These are phyloP conservation scores for Ophiostoma triangulosporum DNA, from an alignment of 2,329 filamentous ascomycete species.

Conservation along the genomic window DNA sequence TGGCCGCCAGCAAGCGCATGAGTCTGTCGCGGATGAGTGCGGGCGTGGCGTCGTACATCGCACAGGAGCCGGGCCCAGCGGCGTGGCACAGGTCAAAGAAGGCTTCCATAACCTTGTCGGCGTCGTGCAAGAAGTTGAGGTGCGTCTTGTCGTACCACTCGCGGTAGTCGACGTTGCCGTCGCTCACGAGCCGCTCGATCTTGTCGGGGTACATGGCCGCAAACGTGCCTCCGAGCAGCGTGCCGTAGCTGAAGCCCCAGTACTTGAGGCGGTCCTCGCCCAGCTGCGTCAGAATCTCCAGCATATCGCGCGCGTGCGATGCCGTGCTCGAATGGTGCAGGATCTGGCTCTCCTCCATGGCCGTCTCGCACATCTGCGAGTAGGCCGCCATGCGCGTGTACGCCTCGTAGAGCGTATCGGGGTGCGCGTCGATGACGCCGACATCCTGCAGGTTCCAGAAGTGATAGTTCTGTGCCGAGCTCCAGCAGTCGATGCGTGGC, in stretches of 20 bases:
- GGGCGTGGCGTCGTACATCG: slow-evolving; percentile 26
- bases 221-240: slow-evolving; percentile 37
- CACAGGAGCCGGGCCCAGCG: slow-evolving; percentile 34
- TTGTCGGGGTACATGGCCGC: slow-evolving; percentile 38
- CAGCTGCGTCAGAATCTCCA: slow-evolving; percentile 30
- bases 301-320: slow-evolving; percentile 33
- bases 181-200: slow-evolving; percentile 36
- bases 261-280: slow-evolving; percentile 32
- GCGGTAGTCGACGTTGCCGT: slow-evolving; percentile 40
- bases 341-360: slow-evolving; percentile 24
- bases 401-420: slow-evolving; percentile 31
- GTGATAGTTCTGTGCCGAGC: slow-evolving; percentile 25
- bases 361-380: slow-evolving; percentile 29
- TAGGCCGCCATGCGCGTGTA: slow-evolving; percentile 29
- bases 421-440: slow-evolving; percentile 32
- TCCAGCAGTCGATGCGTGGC: slow-evolving; percentile 39
- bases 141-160: slow-evolving; percentile 36
- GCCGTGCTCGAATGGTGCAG: slow-evolving; percentile 30
- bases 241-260: slow-evolving; percentile 44
- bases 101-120: slow-evolving; percentile 37
- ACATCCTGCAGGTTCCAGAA: slow-evolving; percentile 31
- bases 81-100: slow-evolving; percentile 42
- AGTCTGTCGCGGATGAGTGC: slow-evolving; percentile 27
- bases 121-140: slow-evolving; percentile 36
- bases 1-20: slow-evolving; percentile 24